Base-by-base conservation (phyloP, 805 yeast genomes). In the Candida silvicultrix region DNA sequence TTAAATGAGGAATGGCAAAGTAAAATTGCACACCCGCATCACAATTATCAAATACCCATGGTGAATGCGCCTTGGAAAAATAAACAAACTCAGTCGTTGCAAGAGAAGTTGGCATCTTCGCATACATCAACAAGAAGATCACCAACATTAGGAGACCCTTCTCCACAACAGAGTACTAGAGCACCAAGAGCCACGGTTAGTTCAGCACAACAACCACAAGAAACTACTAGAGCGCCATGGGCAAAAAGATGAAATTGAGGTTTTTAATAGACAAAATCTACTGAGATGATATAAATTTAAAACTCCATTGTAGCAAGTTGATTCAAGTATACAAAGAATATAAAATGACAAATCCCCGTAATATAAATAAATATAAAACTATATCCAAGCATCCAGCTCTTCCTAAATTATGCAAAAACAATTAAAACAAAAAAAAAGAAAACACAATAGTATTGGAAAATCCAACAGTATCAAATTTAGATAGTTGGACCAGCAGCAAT, bases 401-500 rank as follows among this genome's bases (percentile, higher is more conserved):
- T 28, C 4, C 8, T 5, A 34, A 16, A 34, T 6, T 34, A 18
- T 18, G 18, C 16, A 37, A 20, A 37, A 11, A 20, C 28, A 19
- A 19, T 10, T 11, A 37, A 21, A 21, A 37, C 5, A 9, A n/a
- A 19, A 19, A 20, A 21, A 4, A 23, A 35, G 28, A 36, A 42
- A 18, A n/a, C n/a, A n/a, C n/a, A n/a, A n/a, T n/a, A n/a, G n/a
- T n/a, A n/a, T n/a, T n/a, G n/a, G n/a, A n/a, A n/a, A n/a, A n/a
- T n/a, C n/a, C n/a, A n/a, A n/a, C n/a, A n/a, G n/a, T n/a, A n/a
- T n/a, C n/a, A n/a, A 25, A 28, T 8, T 44, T 43, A 50, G 21
- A 49, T 9, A 34, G 49, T 74, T 55, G 98, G 99, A 51, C 97
- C 99, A 57, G 97, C 98, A 61, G 94, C 87, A 61, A 84, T 71